phyloP scores from a whole-genome alignment of 129 eudicot genomes.

The Lonicera japonica region DNA sequence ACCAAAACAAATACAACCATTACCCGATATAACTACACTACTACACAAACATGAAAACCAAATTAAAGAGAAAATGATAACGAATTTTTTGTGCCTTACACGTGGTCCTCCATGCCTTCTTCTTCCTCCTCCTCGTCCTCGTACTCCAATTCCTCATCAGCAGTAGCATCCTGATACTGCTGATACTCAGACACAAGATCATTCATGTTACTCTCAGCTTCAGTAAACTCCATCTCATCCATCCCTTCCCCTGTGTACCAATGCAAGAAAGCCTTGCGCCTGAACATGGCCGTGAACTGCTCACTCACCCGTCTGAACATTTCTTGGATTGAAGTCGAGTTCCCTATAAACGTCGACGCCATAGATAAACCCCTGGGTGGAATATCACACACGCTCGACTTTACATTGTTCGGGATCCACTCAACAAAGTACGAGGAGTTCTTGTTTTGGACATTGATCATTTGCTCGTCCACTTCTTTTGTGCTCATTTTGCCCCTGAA shows the following conservation, averaged over 20 bases:
- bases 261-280: conserved; percentile 53
- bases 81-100: not conserved
- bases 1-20: too few species aligned
- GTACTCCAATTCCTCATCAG: conserved; percentile 33
- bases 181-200: conserved; percentile 49
- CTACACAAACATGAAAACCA: too few species aligned
- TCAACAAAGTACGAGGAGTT: conserved; percentile 52
- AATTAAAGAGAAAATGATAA: too few species aligned
- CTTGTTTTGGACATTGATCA: conserved; percentile 55
- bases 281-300: conserved; percentile 45
- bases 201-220: conserved; percentile 43
- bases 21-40: too few species aligned
- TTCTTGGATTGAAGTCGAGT: conserved; percentile 43
- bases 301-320: conserved; percentile 47
- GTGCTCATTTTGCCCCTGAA: conserved; percentile 50
- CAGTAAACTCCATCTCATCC: conserved; percentile 50
- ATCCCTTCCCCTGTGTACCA: conserved; percentile 54
- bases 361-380: conserved; percentile 46
- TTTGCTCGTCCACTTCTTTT: conserved; percentile 45
- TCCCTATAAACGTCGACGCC: conserved; percentile 51
- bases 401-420: conserved; percentile 59
- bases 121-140: conserved; percentile 30
- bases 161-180: conserved; percentile 53
- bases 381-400: conserved; percentile 54
- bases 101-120: not conserved